These are phyloP conservation scores for Toxicodendron radicans DNA, from an alignment of 345 rosid genomes.

Conservation along the genomic window DNA sequence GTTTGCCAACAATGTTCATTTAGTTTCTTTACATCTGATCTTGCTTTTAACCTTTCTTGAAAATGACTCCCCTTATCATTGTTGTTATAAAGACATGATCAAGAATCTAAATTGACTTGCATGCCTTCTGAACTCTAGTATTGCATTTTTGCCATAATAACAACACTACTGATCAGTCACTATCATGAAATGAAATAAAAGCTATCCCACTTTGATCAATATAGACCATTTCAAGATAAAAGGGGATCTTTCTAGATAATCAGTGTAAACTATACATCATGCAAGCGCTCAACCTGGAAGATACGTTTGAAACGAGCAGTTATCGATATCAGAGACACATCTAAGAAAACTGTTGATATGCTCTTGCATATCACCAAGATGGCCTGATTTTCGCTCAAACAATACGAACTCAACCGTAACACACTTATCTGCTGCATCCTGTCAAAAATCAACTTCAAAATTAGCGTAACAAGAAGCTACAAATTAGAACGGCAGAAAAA, in stretches of 20 bases:
- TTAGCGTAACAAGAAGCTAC: not conserved
- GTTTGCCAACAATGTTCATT: not conserved
- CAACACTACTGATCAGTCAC: not conserved
- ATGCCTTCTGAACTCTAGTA: not conserved
- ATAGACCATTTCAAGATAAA: not conserved
- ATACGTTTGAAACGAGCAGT: conserved; percentile 65
- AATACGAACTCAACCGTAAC: conserved; percentile 72
- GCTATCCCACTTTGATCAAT: not conserved
- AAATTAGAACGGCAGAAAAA: not conserved
- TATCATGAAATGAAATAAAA: not conserved
- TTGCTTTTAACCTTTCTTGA: not conserved
- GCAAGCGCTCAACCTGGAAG: conserved; percentile 52
- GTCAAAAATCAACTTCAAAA: conserved; percentile 14
- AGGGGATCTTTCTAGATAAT: not conserved
- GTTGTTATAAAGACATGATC: not conserved
- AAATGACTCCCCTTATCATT: not conserved
- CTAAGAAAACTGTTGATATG: conserved; percentile 44
- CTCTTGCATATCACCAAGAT: conserved; percentile 51
- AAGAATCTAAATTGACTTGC: not conserved
- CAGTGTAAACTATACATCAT: not conserved
- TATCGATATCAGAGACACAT: conserved; percentile 80
- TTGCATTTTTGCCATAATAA: not conserved
- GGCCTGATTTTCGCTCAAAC: conserved; percentile 53
- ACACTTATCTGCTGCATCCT: conserved; percentile 87
- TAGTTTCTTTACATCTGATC: not conserved